phyloP scores from a whole-genome alignment of 2,329 filamentous ascomycete species.

The Sarocladiaceae sp. region DNA sequence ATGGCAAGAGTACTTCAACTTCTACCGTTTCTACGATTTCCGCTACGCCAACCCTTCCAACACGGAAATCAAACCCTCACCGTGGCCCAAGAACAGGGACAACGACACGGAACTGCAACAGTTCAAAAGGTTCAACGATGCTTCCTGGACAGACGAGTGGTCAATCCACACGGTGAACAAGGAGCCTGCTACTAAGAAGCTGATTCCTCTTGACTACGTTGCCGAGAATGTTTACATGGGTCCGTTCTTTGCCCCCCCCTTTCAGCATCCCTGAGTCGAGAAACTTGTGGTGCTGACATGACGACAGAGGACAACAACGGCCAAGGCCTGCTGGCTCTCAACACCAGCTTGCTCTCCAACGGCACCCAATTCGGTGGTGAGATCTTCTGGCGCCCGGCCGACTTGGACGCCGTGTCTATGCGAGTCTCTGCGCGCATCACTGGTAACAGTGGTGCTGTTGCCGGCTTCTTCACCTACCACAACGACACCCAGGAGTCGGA shows the following conservation, averaged over 20 bases:
- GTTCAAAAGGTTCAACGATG: not conserved
- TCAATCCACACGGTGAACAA: not conserved
- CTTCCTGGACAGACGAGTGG: not conserved
- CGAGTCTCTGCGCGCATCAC: slow-evolving; percentile 42
- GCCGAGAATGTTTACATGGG: slow-evolving; percentile 39
- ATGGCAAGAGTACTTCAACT: slow-evolving; percentile 19
- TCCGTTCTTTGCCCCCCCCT: slow-evolving; percentile 32
- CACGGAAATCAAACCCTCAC: slow-evolving; percentile 25
- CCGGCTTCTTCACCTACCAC: slow-evolving; percentile 45
- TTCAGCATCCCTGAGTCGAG: slow-evolving; percentile 39
- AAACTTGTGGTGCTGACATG: slow-evolving; percentile 33
- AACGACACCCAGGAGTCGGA: slow-evolving; percentile 41
- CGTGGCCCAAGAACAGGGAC: slow-evolving; percentile 31
- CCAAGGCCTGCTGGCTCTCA: not conserved
- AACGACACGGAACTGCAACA: slow-evolving; percentile 24
- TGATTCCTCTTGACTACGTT: slow-evolving; percentile 24
- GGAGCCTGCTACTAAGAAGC: not conserved
- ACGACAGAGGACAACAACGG: not conserved
- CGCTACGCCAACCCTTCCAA: slow-evolving; percentile 23
- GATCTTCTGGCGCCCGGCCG: slow-evolving; percentile 7
- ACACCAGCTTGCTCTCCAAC: slow-evolving; percentile 4
- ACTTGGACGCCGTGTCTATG: slow-evolving; percentile 25
- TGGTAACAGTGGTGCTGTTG: slow-evolving; percentile 41
- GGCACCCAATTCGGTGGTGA: not conserved
- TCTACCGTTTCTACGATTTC: slow-evolving; percentile 24